These are phyloP conservation scores for Dichotomocladium elegans DNA, from an alignment of 371 early-diverging fungal genomes.

Conservation along the genomic window DNA sequence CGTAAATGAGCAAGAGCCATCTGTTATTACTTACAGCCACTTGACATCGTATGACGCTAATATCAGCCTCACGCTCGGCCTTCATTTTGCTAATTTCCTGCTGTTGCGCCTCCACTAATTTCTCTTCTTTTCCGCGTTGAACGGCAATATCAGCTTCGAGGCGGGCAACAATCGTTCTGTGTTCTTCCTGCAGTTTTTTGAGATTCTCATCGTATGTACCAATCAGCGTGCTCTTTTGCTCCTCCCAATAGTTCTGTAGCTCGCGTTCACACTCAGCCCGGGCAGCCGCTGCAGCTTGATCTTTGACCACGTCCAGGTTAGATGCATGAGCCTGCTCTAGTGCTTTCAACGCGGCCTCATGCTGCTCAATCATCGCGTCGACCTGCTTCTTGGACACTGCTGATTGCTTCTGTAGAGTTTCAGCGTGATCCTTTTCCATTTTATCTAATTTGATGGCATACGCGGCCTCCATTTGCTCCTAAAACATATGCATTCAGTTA, in stretches of 20 bases:
- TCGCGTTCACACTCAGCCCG: slow-evolving; percentile 13
- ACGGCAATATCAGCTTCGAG: slow-evolving; percentile 20
- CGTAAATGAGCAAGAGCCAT: slow-evolving; percentile 4
- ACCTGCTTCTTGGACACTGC: neutral
- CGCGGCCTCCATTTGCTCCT: slow-evolving; percentile 5
- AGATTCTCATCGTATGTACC: slow-evolving; percentile 25
- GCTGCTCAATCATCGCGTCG: neutral
- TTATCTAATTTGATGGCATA: neutral
- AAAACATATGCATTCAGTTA: neutral
- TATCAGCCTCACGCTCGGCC: slow-evolving; percentile 21
- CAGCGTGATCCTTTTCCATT: slow-evolving; percentile 11
- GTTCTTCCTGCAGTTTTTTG: slow-evolving; percentile 29
- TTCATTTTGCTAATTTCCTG: neutral
- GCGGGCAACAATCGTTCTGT: slow-evolving; percentile 16
- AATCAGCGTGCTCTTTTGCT: slow-evolving; percentile 20
- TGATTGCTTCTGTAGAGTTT: slow-evolving; percentile 11
- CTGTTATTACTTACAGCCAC: slow-evolving; percentile 21
- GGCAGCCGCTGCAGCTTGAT: neutral
- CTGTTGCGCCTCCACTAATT: slow-evolving; percentile 13
- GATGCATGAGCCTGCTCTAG: neutral
- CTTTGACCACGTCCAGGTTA: neutral
- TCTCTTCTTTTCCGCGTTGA: slow-evolving; percentile 15
- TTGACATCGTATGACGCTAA: slow-evolving; percentile 24
- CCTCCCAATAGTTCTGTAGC: neutral
- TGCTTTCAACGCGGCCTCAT: neutral